These are phyloP conservation scores for Wickerhamomyces chaumierensis DNA, from an alignment of 805 yeast genomes.

Conservation along the genomic window DNA sequence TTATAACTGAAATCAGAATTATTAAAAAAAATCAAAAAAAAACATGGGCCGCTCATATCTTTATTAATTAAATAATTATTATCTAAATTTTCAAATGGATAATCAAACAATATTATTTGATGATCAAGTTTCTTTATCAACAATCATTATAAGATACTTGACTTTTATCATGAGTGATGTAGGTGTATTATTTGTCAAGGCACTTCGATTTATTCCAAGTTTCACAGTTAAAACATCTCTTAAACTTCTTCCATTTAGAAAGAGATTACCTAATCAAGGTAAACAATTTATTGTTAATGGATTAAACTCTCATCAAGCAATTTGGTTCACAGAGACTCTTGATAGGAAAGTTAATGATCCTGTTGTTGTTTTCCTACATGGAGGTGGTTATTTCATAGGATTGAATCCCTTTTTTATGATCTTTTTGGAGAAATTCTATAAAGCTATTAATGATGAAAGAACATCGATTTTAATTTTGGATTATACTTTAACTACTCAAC, in stretches of 20 bases:
- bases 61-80: too few species aligned
- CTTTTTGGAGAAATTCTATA: conserved; percentile 2
- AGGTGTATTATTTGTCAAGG: too few species aligned
- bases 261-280: background rate
- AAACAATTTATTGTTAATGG: conserved; percentile 3
- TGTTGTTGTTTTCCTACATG: conserved; percentile 9
- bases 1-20: too few species aligned
- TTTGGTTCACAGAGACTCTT: conserved; percentile 18
- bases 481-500: conserved; percentile 17
- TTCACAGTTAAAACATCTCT: background rate
- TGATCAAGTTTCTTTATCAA: too few species aligned
- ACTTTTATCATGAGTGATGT: too few species aligned
- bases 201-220: background rate
- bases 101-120: too few species aligned
- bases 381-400: conserved; percentile 12
- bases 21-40: too few species aligned
- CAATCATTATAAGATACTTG: too few species aligned
- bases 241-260: background rate
- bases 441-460: conserved; percentile 4
- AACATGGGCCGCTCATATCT: too few species aligned
- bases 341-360: conserved; percentile 13
- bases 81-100: too few species aligned
- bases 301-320: conserved; percentile 1
- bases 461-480: conserved; percentile 17
- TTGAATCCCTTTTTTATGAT: conserved; percentile 2